Evolutionary conservation across 2,329 filamentous ascomycete species (phyloP).

Genomic region (Hypoxylon sp.): DNA sequence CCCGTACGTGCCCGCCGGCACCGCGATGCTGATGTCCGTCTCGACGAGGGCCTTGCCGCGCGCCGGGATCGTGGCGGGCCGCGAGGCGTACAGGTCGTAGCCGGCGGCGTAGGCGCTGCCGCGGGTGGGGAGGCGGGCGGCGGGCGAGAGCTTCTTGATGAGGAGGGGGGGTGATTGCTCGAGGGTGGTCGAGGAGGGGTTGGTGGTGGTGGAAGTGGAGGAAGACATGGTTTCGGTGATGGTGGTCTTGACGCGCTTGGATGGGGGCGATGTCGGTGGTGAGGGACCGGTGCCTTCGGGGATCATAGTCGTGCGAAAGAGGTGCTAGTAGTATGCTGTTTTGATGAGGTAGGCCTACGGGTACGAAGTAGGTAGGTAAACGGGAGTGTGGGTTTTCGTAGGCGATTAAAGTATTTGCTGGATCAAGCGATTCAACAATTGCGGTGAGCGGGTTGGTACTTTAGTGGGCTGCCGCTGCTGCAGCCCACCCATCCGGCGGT

Average conservation of each 20-base stretch:
- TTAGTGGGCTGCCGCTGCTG: slow-evolving; percentile 3
- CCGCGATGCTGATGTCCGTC: slow-evolving; percentile 90
- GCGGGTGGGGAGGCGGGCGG: slow-evolving; percentile 85
- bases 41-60: slow-evolving; percentile 88
- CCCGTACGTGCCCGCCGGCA: slow-evolving; percentile 91
- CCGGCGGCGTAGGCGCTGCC: slow-evolving; percentile 91
- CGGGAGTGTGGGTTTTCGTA: too few species aligned
- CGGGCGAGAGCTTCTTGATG: slow-evolving; percentile 87
- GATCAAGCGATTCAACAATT: slow-evolving; percentile 16
- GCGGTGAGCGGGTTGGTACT: slow-evolving; percentile 30
- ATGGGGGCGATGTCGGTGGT: slow-evolving; percentile 77
- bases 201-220: slow-evolving; percentile 50
- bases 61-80: slow-evolving; percentile 79
- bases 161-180: slow-evolving; percentile 72
- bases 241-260: slow-evolving; percentile 80
- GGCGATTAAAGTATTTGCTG: background rate
- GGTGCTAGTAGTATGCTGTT: too few species aligned
- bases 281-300: slow-evolving; percentile 59
- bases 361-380: too few species aligned
- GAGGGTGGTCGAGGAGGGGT: slow-evolving; percentile 46
- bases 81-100: slow-evolving; percentile 90
- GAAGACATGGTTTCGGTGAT: slow-evolving; percentile 47
- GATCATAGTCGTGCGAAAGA: slow-evolving; percentile 54
- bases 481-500: too few species aligned
- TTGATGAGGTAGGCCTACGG: too few species aligned